Evolutionary conservation across 148 eudicot species (phyloP).

Genomic region (Arbutus unedo): DNA sequence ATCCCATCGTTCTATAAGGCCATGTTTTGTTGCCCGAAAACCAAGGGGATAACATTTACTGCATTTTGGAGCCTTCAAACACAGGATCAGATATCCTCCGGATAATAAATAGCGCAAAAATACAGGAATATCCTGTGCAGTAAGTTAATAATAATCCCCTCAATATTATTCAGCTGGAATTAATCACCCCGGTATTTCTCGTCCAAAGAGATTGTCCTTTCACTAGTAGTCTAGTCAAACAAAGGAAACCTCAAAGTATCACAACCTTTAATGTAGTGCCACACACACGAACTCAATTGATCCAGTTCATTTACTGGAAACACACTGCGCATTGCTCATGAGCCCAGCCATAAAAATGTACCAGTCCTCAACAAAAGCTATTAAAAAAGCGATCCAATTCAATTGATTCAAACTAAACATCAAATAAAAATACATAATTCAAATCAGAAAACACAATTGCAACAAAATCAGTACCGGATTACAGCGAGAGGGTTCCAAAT

Average conservation of each 20-base stretch:
- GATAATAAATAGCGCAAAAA: background rate
- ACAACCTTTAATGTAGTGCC: background rate
- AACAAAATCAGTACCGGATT: slow-evolving; percentile 40
- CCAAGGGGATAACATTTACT: background rate
- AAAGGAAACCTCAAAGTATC: background rate
- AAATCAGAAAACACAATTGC: slow-evolving; percentile 2
- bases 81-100: background rate
- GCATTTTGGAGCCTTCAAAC: background rate
- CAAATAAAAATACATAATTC: background rate
- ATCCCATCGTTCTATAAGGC: background rate
- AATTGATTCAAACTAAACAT: background rate
- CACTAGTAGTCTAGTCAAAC: background rate
- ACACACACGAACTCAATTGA: background rate
- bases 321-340: background rate
- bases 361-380: background rate
- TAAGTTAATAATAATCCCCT: background rate
- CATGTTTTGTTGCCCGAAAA: background rate
- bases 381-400: background rate
- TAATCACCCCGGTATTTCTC: background rate
- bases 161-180: background rate
- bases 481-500: slow-evolving; percentile 69
- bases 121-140: background rate
- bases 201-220: background rate
- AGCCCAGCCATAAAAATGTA: background rate
- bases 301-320: background rate